Evolutionary conservation across 2,329 filamentous ascomycete genomes (phyloP), one percentile per base, ranked within the genome.

Genomic region (Madurella fahalii): DNA sequence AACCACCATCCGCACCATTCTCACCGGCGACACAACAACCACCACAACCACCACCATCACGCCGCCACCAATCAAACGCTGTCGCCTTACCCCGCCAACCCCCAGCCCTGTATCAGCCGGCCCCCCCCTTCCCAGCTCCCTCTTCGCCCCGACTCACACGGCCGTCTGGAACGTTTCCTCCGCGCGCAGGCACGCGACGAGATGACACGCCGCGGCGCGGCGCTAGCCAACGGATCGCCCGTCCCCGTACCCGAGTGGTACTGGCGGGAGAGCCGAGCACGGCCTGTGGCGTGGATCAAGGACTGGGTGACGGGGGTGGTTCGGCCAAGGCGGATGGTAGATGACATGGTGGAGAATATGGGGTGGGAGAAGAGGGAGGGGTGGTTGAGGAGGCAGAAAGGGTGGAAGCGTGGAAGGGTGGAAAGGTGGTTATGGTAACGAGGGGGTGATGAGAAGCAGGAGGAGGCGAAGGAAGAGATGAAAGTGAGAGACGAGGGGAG

Each of bases 261-360:
- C 34, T 15, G 9, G 9, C 34, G 11, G 34, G 34, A 12, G 34
- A 37, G 34, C 34, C 34, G 4, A 9, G 9, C 9, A 9, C 46
- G 52, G 5, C 52, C 52, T 9, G 7, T 17, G 9, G 47, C 42
- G 2, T 54, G 46, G 45, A 46, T 46, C 15, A 54, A 50, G 37
- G 46, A 50, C 47, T 50, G 46, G 47, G 47, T 31, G 20, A 46
- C 40, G 16, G 46, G 47, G 13, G 5, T 8, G 15, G 18, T 50
- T 11, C 46, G 52, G 1, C 40, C 40, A 13, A 44, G 46, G 20
- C 37, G 9, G 11, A 30, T 32, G 46, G 18, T 18, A 1, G 52
- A 54, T 39, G 43, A 46, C 3, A 25, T 46, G 34, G 34, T 37
- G 34, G 34, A 37, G 13, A 37, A 37, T 15, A 37, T 37, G 34